These are phyloP conservation scores for Tephrocybe sp. DNA, from an alignment of 768 basidiomycete species.

Conservation along the genomic window DNA sequence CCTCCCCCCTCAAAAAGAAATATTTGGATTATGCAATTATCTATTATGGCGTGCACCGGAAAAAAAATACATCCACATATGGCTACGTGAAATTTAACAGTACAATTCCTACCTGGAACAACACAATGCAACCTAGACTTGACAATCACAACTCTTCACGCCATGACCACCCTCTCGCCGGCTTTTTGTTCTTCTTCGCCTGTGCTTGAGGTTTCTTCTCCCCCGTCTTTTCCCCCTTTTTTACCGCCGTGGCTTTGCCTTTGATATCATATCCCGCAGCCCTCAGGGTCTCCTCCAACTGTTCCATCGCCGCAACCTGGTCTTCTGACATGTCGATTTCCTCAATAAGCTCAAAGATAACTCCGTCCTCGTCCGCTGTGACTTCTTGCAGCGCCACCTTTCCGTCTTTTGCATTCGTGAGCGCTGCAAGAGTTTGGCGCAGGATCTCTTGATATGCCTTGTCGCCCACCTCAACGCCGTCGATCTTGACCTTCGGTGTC, in stretches of 20 bases:
- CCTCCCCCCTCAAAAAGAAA: neutral
- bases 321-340: conserved; percentile 38
- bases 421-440: conserved; percentile 37
- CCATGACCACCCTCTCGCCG: conserved; percentile 11
- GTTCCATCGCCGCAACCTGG: conserved; percentile 39
- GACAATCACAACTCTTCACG: conserved; percentile 19
- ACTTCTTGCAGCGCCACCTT: conserved; percentile 42
- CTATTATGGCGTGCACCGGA: neutral
- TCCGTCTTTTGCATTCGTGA: conserved; percentile 27
- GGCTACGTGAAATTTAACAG: neutral
- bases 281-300: conserved; percentile 49
- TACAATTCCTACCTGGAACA: conserved; percentile 7
- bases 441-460: conserved; percentile 31
- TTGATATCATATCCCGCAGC: conserved; percentile 53
- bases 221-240: conserved; percentile 25
- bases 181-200: conserved; percentile 16
- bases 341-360: conserved; percentile 46
- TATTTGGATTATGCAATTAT: neutral
- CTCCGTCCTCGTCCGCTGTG: conserved; percentile 39
- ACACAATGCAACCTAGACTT: neutral
- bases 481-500: conserved; percentile 4
- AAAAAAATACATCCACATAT: conserved; percentile 1
- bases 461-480: conserved; percentile 17
- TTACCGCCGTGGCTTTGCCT: conserved; percentile 26
- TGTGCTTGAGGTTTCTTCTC: conserved; percentile 22